Evolutionary conservation across 2,329 filamentous ascomycete species (phyloP), one percentile per base, ranked within the genome.

Genomic region (Ascomycota sp.): DNA sequence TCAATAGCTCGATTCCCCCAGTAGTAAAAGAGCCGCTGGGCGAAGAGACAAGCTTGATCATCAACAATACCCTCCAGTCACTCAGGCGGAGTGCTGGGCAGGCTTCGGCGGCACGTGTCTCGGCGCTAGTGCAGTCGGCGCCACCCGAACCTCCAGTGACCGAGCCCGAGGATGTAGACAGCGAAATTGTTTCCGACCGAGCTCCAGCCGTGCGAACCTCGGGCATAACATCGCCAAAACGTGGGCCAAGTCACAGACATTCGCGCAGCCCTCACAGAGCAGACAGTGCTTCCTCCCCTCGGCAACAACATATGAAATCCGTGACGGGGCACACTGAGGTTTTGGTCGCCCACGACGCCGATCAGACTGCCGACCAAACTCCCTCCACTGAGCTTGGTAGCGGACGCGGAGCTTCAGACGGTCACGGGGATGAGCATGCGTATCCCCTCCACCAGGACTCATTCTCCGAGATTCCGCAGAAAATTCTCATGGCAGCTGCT

Each of bases 381-480:
- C 8, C 23, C 7, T 24, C 4, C 23, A 24, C 36, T 12, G 11
- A 28, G 24, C n/a, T 27, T 11, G 29, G 28, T 8, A 32, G 27
- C 13, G n/a, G n/a, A n/a, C n/a, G n/a, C n/a, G n/a, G n/a, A n/a
- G n/a, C n/a, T n/a, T n/a, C n/a, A n/a, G n/a, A n/a, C n/a, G n/a
- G 25, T 29, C 11, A 25, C 11, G 23, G 13, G 25, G 12, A 26
- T 4, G 20, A 22, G 3, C 20, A 29, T 25, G 6, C 24, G 11
- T 7, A 5, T 25, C 6, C 6, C n/a, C 24, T 44, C 20, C 63
- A 66, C 27, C 61, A 68, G 1, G 65, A 69, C 36, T 66, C 63
- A 0, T 70, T 69, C 37, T 69, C 65, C 0, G 62, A 66, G 30
- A 64, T 69, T 11, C 63, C 65, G 1, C 56, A 63, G 11, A 53